Conservation (phyloP, 108 stramenopile genomes). For the Aurantiochytrium sp. region DNA sequence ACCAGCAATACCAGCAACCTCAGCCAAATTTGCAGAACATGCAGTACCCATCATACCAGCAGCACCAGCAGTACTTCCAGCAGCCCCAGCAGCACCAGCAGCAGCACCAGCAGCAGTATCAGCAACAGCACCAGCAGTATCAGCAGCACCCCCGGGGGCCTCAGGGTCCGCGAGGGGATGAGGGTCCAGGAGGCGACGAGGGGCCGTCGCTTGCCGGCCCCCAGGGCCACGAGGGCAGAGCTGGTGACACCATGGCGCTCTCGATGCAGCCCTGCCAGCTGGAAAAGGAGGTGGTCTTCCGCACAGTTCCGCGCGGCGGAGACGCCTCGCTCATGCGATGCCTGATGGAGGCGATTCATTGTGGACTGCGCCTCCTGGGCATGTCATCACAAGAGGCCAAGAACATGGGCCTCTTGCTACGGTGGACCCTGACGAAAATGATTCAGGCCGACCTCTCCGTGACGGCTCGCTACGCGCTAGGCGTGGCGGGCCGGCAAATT, state of each 20-base stretch:
- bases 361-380: slow-evolving; percentile 41
- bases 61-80: too few relatives aligned
- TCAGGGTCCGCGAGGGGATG: not conserved
- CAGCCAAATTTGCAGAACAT: too few relatives aligned
- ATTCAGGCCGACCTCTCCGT: slow-evolving; percentile 36
- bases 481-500: slow-evolving; percentile 34
- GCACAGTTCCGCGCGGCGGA: slow-evolving; percentile 42
- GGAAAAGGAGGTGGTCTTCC: slow-evolving; percentile 30
- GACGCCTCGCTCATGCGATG: slow-evolving; percentile 33
- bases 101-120: too few relatives aligned
- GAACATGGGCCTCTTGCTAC: slow-evolving; percentile 31
- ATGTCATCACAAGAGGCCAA: slow-evolving; percentile 34
- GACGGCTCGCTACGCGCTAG: not conserved
- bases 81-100: too few relatives aligned
- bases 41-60: too few relatives aligned
- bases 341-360: slow-evolving; percentile 40
- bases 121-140: too few relatives aligned
- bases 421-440: slow-evolving; percentile 41
- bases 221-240: not conserved
- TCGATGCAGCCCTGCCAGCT: not conserved
- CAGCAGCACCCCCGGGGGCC: not conserved
- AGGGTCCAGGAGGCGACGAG: not conserved
- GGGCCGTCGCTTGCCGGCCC: not conserved
- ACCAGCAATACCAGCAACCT: too few relatives aligned
- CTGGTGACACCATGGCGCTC: not conserved